These are phyloP conservation scores for Spathaspora boniae DNA, from an alignment of 805 yeast species.

Conservation along the genomic window DNA sequence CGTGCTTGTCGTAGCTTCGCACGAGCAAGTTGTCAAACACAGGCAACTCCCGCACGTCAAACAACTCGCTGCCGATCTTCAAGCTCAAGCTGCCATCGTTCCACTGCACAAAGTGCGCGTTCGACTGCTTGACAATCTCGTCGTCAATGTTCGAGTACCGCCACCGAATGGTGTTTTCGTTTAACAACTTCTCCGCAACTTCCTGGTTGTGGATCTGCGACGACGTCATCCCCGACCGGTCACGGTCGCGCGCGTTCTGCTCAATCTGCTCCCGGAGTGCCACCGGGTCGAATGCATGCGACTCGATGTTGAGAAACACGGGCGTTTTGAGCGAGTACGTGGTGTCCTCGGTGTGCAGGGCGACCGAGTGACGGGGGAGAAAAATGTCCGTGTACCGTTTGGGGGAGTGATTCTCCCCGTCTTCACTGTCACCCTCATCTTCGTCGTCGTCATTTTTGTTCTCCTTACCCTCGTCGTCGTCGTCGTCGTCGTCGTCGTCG, in stretches of 20 bases:
- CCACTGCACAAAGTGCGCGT: slow-evolving; percentile 90
- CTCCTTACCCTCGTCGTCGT: slow-evolving; percentile 14
- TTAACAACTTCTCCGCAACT: slow-evolving; percentile 61
- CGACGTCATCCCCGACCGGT: slow-evolving; percentile 19
- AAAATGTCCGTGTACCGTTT: slow-evolving; percentile 32
- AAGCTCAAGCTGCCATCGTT: slow-evolving; percentile 86
- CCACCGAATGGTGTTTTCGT: slow-evolving; percentile 92
- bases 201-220: slow-evolving; percentile 44
- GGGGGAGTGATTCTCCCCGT: no score
- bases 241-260: slow-evolving; percentile 19
- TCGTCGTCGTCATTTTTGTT: no score
- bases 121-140: slow-evolving; percentile 79
- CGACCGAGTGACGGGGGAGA: slow-evolving; percentile 49
- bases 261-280: slow-evolving; percentile 53
- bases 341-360: slow-evolving; percentile 31
- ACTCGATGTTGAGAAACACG: slow-evolving; percentile 75
- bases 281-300: slow-evolving; percentile 80
- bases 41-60: slow-evolving; percentile 68
- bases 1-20: slow-evolving; percentile 66
- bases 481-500: slow-evolving; percentile 11
- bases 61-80: slow-evolving; percentile 82
- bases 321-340: slow-evolving; percentile 66
- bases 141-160: slow-evolving; percentile 74
- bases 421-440: no score
- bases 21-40: slow-evolving; percentile 70